A percentile compares a stretch with the other conserved stretches of the same genome.
Evolutionary conservation across 75 land plant species (phyloP).

Genomic region (Pinus albicaulis): DNA sequence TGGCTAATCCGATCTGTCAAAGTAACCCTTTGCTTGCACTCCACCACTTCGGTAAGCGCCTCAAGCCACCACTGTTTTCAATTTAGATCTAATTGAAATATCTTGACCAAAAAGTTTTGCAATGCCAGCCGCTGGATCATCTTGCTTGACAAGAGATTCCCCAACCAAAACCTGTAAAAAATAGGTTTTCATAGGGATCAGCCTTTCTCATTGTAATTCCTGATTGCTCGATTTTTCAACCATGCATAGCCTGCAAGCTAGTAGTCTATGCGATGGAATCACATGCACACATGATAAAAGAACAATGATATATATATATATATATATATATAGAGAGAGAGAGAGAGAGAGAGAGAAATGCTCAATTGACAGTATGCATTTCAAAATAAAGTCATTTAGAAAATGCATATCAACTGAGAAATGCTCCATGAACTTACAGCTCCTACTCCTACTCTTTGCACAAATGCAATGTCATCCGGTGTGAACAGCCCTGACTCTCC

Average conservation of each 20-base stretch:
- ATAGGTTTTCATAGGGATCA: not conserved
- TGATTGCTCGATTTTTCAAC: not conserved
- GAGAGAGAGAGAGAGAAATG: too few species aligned
- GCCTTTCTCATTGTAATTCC: not conserved
- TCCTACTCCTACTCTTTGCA: constrained; percentile 84
- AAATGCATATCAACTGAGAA: not conserved
- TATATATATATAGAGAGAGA: too few species aligned
- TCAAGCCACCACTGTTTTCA: not conserved
- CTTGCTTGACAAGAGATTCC: constrained; percentile 56
- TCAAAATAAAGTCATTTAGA: not conserved
- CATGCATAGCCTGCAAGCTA: not conserved
- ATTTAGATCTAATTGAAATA: constrained; percentile 18
- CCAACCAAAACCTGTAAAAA: constrained; percentile 57
- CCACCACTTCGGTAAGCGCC: too few species aligned
- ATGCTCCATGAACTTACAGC: constrained; percentile 54
- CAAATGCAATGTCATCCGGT: constrained; percentile 73
- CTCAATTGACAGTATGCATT: not conserved
- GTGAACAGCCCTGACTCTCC: constrained; percentile 89
- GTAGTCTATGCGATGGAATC: not conserved
- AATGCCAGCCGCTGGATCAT: constrained; percentile 52
- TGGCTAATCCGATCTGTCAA: too few species aligned
- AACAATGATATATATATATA: not conserved
- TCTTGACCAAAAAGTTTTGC: constrained; percentile 49
- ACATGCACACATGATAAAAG: not conserved
- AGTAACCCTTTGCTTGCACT: too few species aligned